Evolutionary conservation across 768 basidiomycete genomes (phyloP).

Genomic region (Suillus tomentosus): DNA sequence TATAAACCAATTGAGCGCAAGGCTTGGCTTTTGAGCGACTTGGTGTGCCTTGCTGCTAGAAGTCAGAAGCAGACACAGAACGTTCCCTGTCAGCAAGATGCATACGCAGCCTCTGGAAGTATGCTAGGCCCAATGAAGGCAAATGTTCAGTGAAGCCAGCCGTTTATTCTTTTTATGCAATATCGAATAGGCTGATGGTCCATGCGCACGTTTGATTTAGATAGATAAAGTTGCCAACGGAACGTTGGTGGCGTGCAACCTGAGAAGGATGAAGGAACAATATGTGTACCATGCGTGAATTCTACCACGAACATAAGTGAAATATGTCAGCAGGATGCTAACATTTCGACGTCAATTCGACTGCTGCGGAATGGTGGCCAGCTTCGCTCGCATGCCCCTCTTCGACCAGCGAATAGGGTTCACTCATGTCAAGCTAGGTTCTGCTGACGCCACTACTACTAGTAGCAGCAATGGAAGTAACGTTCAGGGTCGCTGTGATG

Average conservation of each 20-base stretch:
- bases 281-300: not conserved
- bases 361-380: too few species aligned
- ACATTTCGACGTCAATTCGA: not conserved
- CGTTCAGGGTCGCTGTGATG: not conserved
- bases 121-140: not conserved
- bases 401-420: not conserved
- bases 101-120: not conserved
- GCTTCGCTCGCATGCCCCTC: not conserved
- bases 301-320: not conserved
- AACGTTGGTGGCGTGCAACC: constrained; percentile 1
- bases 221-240: not conserved
- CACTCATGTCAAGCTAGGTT: not conserved
- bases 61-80: not conserved
- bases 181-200: not conserved
- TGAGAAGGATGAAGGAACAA: not conserved
- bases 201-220: too few species aligned
- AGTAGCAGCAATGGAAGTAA: not conserved
- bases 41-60: not conserved
- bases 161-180: not conserved
- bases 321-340: not conserved
- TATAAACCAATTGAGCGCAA: not conserved
- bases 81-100: not conserved
- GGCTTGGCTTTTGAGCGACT: not conserved
- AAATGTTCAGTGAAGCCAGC: not conserved
- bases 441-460: not conserved